These are phyloP conservation scores for Fusarium scirpi DNA, from an alignment of 2,329 filamentous ascomycete species.

Conservation along the genomic window DNA sequence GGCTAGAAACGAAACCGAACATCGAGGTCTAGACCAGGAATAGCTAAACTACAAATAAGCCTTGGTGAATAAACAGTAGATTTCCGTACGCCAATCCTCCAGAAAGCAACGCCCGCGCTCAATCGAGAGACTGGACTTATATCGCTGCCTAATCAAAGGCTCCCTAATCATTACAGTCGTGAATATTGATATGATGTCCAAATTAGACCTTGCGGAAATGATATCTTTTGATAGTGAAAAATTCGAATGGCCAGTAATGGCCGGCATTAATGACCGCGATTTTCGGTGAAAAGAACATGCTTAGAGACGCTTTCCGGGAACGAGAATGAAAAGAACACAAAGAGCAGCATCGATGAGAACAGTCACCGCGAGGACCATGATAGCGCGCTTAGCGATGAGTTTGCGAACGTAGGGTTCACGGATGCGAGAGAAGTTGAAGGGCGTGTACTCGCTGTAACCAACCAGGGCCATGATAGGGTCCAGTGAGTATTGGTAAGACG, in stretches of 20 bases:
- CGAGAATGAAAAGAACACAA: constrained; percentile 91
- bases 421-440: constrained; percentile 89
- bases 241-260: constrained; percentile 37
- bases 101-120: constrained; percentile 36
- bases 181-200: constrained; percentile 38
- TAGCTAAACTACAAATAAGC: constrained; percentile 45
- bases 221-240: constrained; percentile 15
- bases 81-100: constrained; percentile 44
- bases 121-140: constrained; percentile 28
- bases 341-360: constrained; percentile 82
- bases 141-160: constrained; percentile 37
- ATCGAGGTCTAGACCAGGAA: constrained; percentile 31
- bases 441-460: constrained; percentile 96
- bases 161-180: constrained; percentile 49
- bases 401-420: constrained; percentile 91
- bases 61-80: constrained; percentile 43
- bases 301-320: constrained; percentile 86
- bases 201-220: constrained; percentile 36
- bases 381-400: constrained; percentile 83
- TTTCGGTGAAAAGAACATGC: constrained; percentile 3
- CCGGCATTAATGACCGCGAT: constrained; percentile 43
- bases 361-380: constrained; percentile 83
- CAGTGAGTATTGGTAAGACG: constrained; percentile 94
- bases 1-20: constrained; percentile 29
- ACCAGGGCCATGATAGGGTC: constrained; percentile 89